Evolutionary conservation across 352 stramenopile species (phyloP).

Genomic region (Aphanomyces cochlioides): DNA sequence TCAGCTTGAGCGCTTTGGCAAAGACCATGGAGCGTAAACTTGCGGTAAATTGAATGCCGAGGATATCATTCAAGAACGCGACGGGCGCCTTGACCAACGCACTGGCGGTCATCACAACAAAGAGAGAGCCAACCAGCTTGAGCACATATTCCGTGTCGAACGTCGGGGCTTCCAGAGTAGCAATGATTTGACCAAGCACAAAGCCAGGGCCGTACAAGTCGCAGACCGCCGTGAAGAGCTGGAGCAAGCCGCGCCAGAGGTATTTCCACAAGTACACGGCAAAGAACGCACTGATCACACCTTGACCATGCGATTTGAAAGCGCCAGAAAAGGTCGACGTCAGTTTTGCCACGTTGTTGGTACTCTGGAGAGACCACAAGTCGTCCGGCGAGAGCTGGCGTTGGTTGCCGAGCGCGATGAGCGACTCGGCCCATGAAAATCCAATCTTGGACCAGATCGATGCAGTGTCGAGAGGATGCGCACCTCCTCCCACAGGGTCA

Average conservation of each 20-base stretch:
- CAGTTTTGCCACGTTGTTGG: slow-evolving; percentile 30
- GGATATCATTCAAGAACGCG: slow-evolving; percentile 33
- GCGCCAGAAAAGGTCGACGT: slow-evolving; percentile 33
- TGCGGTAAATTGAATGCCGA: slow-evolving; percentile 34
- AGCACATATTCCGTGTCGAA: slow-evolving; percentile 35
- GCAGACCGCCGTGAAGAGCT: slow-evolving; percentile 29
- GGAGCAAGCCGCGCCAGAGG: slow-evolving; percentile 29
- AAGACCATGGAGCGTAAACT: slow-evolving; percentile 40
- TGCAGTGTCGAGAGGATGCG: slow-evolving; percentile 9
- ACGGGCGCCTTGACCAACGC: slow-evolving; percentile 36
- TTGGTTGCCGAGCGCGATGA: slow-evolving; percentile 43
- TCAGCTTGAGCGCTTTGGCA: slow-evolving; percentile 38
- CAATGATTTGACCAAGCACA: slow-evolving; percentile 44
- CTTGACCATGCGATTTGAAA: slow-evolving; percentile 30
- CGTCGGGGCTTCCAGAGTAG: slow-evolving; percentile 34
- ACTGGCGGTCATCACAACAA: slow-evolving; percentile 36
- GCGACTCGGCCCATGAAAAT: slow-evolving; percentile 42
- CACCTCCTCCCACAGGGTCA: too few species aligned
- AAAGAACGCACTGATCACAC: slow-evolving; percentile 32
- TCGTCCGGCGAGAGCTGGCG: slow-evolving; percentile 44
- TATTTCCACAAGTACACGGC: slow-evolving; percentile 32
- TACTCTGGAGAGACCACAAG: slow-evolving; percentile 34
- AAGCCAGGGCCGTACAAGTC: slow-evolving; percentile 37
- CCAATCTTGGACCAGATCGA: slow-evolving; percentile 35
- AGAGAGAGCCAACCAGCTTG: slow-evolving; percentile 40